Evolutionary conservation across 441 rosid genomes (phyloP).

Genomic region (Eutrema salsugineum): DNA sequence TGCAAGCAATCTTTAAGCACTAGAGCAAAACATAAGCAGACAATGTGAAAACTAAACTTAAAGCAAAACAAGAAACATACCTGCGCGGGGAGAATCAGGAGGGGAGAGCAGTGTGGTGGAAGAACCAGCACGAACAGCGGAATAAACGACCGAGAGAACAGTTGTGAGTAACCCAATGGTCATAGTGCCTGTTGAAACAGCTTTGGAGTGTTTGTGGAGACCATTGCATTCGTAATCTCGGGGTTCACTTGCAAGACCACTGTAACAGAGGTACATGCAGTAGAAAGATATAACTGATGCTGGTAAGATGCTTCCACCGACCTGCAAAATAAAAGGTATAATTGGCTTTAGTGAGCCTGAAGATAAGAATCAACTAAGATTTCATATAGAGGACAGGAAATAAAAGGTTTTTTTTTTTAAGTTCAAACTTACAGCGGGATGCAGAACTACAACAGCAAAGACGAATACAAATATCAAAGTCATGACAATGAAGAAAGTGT

Average conservation of each 20-base stretch:
- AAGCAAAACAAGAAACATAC: constrained; percentile 33
- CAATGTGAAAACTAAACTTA: neutral
- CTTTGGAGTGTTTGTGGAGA: constrained; percentile 78
- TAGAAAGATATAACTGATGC: constrained; percentile 84
- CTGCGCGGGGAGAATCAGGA: constrained; percentile 89
- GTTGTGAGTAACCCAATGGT: constrained; percentile 80
- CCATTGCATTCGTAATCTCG: constrained; percentile 85
- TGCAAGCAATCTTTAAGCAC: neutral
- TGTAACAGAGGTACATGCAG: constrained; percentile 89
- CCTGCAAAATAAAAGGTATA: constrained; percentile 39
- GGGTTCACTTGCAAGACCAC: constrained; percentile 93
- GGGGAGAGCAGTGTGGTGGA: constrained; percentile 75
- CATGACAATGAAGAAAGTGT: constrained; percentile 75
- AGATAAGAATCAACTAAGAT: neutral
- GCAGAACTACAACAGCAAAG: constrained; percentile 76
- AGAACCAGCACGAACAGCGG: constrained; percentile 96
- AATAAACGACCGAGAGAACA: constrained; percentile 81
- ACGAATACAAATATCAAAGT: constrained; percentile 59
- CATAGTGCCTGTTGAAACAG: constrained; percentile 77
- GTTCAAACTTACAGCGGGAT: constrained; percentile 76
- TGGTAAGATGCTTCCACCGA: constrained; percentile 82
- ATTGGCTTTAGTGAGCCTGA: neutral
- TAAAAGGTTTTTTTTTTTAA: neutral
- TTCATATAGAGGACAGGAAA: neutral
- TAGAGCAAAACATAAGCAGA: neutral